Base-by-base conservation (phyloP, 768 basidiomycete genomes). In the Leccinellum luteum region DNA sequence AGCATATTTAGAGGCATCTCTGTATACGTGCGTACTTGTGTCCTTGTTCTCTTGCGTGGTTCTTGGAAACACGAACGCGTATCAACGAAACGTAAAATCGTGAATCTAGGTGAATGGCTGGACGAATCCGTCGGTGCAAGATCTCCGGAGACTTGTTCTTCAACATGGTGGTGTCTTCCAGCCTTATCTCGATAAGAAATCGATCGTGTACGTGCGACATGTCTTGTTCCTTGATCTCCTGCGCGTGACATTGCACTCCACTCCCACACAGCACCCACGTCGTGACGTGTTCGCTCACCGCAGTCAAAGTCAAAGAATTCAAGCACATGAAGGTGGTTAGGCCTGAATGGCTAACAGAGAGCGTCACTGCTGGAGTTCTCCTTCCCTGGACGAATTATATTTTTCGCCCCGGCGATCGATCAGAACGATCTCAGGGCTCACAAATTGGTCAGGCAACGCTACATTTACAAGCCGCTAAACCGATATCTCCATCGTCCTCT, bases 321-420 rank as follows among this genome's bases (percentile, higher is more conserved):
- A 82, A 87, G 70, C 72, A 87, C 43, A 90, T 96, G 88, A 97
- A 94, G 69, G 89, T 98, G 15, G 94, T 89, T 38, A 79, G 78
- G 48, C 93, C 94, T 0, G 86, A 87, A 56, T 99, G 97, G 97
- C 79, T 99, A 12, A 77, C 87, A 12, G 83, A 94, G 31, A 95
- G 92, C 62, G 83, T 81, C n/a, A 75, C 84, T 54, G 80, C 79
- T 3, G 85, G 85, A 0, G 66, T 71, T 8, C 76, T 97, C 10
- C 80, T 94, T 6, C 85, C 92, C 9, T 98, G 95, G 95, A 79
- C 76, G 54, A 77, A 87, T 57, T 97, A 83, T 67, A 81, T 83
- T 3, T 90, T 83, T 66, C 73, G 73, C 19, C 81, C 79, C 2
- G 78, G 73, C 0, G 78, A 79, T 41, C 72, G 82, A 23, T 68